phyloP scores from a whole-genome alignment of 2,329 filamentous ascomycete species.

The Macrophomina tecta region DNA sequence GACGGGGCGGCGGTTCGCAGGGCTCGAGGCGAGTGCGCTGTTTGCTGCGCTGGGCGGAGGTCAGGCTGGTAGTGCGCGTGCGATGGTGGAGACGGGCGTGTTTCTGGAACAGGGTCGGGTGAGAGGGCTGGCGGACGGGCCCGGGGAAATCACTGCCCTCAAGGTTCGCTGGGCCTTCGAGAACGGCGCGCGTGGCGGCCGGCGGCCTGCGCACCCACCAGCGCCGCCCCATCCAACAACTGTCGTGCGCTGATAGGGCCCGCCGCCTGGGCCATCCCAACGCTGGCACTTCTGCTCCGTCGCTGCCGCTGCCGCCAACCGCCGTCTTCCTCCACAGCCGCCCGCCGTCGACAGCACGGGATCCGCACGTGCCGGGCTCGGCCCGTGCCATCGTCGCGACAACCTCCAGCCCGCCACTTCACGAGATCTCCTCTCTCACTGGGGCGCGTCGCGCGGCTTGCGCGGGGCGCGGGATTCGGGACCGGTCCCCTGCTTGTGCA shows the following conservation, averaged over 20 bases:
- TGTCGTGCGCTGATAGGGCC: slow-evolving; percentile 18
- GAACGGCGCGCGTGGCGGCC: slow-evolving; percentile 1
- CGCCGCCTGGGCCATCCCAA: background rate
- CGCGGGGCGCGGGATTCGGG: background rate
- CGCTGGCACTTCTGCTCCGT: background rate
- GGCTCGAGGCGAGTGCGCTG: slow-evolving; percentile 16
- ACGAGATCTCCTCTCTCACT: background rate
- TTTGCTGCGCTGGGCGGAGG: slow-evolving; percentile 11
- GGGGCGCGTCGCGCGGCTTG: background rate
- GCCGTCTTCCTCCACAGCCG: background rate
- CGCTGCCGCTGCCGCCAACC: slow-evolving; percentile 9
- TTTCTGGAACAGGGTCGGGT: slow-evolving; percentile 20
- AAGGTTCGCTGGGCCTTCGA: slow-evolving; percentile 13
- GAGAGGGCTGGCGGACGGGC: slow-evolving; percentile 10
- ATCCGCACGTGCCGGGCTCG: slow-evolving; percentile 13
- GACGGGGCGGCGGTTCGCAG: slow-evolving; percentile 8
- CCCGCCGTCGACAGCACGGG: background rate
- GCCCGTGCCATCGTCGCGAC: slow-evolving; percentile 11
- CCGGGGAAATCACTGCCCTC: slow-evolving; percentile 11
- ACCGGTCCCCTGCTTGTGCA: background rate
- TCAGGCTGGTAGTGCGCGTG: slow-evolving; percentile 9
- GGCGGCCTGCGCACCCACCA: background rate
- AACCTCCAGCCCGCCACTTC: background rate
- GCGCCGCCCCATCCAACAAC: slow-evolving; percentile 10
- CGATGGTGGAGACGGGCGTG: slow-evolving; percentile 13